Conservation (phyloP, 331 rosid genomes). For the Dryas integrifolia region DNA sequence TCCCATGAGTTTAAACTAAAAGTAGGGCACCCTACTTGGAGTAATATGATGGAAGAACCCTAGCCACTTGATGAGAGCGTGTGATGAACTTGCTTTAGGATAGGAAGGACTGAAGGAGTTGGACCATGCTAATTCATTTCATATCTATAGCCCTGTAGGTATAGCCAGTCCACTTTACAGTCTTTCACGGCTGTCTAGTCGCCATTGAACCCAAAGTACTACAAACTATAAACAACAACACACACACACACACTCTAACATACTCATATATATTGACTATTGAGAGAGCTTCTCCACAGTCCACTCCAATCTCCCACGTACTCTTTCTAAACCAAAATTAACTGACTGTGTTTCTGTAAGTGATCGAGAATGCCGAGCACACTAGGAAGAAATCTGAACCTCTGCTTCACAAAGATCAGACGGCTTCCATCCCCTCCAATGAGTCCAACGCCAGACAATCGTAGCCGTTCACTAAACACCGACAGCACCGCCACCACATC, state of each 20-base stretch:
- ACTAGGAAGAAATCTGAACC: slow-evolving; percentile 40
- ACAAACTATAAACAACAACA: background rate
- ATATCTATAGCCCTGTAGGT: too few relatives aligned
- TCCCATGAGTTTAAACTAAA: too few relatives aligned
- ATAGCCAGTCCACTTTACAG: too few relatives aligned
- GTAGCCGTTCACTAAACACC: slow-evolving; percentile 25
- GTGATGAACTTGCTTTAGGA: too few relatives aligned
- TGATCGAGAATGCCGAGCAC: slow-evolving; percentile 44
- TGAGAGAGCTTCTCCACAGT: too few relatives aligned
- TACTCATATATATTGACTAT: too few relatives aligned
- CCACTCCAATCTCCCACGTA: background rate
- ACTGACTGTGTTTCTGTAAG: too few relatives aligned
- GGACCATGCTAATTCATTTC: too few relatives aligned
- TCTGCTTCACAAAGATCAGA: slow-evolving; percentile 63
- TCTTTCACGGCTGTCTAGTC: background rate
- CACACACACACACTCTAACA: background rate
- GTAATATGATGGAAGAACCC: too few relatives aligned
- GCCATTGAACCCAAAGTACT: slow-evolving; percentile 8
- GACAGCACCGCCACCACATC: slow-evolving; percentile 20
- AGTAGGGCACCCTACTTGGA: too few relatives aligned
- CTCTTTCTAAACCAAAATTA: background rate
- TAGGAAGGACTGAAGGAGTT: too few relatives aligned
- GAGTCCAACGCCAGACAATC: slow-evolving; percentile 32
- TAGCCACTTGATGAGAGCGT: too few relatives aligned
- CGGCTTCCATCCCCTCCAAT: slow-evolving; percentile 20